Evolutionary conservation across 148 eudicot species (phyloP).

Genomic region (Amaranthus cruentus): DNA sequence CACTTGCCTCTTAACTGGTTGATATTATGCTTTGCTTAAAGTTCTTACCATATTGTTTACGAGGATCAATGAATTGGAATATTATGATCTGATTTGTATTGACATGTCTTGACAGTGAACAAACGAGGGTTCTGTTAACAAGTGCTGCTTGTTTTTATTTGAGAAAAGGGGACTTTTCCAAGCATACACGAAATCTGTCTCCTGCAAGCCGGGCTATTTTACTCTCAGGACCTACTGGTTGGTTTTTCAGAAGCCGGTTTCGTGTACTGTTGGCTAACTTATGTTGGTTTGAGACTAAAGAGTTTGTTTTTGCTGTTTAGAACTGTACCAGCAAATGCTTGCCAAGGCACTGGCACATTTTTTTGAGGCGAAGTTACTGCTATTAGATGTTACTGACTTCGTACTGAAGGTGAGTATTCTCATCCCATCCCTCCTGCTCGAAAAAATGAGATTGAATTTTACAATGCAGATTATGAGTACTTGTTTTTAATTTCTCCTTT

Average conservation of each 20-base stretch:
- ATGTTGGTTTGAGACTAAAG: not conserved
- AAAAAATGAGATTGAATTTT: not conserved
- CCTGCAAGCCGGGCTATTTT: conserved; percentile 91
- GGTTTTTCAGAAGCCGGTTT: conserved; percentile 24
- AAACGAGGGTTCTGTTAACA: conserved; percentile 80
- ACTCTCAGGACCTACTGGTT: conserved; percentile 92
- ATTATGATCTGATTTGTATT: conserved; percentile 8
- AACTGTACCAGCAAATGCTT: conserved; percentile 93
- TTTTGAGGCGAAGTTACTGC: conserved; percentile 75
- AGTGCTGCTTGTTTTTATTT: conserved; percentile 90
- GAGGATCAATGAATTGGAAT: not conserved
- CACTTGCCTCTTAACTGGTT: too few species aligned
- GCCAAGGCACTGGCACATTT: conserved; percentile 90
- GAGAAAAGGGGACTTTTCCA: conserved; percentile 64
- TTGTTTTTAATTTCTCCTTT: not conserved
- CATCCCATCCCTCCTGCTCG: not conserved
- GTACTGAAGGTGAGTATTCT: conserved; percentile 57
- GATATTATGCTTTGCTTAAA: too few species aligned
- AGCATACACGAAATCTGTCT: conserved; percentile 82
- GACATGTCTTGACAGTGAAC: conserved; percentile 49
- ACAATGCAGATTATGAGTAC: not conserved
- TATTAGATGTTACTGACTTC: conserved; percentile 78
- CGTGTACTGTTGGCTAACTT: not conserved
- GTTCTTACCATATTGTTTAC: not conserved
- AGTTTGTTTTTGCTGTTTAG: conserved; percentile 33